These are phyloP conservation scores for Boletus vinaceobasis DNA, from an alignment of 768 basidiomycete genomes.

Conservation along the genomic window DNA sequence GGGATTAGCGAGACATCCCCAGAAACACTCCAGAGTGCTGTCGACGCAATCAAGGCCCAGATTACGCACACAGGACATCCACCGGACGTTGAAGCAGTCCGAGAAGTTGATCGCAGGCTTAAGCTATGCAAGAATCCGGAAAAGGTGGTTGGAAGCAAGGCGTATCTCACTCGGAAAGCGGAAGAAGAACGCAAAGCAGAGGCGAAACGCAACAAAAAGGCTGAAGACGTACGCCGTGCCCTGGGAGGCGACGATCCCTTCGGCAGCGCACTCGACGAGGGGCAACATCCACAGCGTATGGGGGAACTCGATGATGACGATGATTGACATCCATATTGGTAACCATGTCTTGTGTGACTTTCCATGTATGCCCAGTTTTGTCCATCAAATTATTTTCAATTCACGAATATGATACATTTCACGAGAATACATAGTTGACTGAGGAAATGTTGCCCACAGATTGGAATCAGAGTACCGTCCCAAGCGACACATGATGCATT, in stretches of 20 bases:
- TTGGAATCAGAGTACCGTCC: conserved; percentile 8
- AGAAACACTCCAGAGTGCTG: conserved; percentile 29
- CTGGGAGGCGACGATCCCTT: conserved; percentile 67
- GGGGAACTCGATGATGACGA: conserved; percentile 49
- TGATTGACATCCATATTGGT: conserved; percentile 20
- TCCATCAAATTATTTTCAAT: not conserved
- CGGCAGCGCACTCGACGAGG: conserved; percentile 48
- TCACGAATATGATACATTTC: not conserved
- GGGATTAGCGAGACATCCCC: conserved; percentile 9
- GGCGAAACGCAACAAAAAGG: conserved; percentile 66
- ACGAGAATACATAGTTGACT: not conserved
- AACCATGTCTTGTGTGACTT: not conserved
- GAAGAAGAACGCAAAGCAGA: conserved; percentile 68
- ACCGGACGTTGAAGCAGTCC: conserved; percentile 80
- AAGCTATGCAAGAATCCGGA: conserved; percentile 93
- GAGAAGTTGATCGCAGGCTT: conserved; percentile 84
- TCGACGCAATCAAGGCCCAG: conserved; percentile 49
- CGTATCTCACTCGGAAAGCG: conserved; percentile 68
- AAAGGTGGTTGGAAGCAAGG: conserved; percentile 87
- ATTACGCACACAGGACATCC: conserved; percentile 53
- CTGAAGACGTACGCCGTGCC: conserved; percentile 42
- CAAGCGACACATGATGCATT: conserved; percentile 22
- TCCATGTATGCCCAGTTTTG: not conserved
- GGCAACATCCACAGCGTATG: conserved; percentile 21
- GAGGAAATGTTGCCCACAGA: conserved; percentile 22